These are phyloP conservation scores for Linnemannia elongata DNA, from an alignment of 192 early-diverging fungal genomes.

Conservation along the genomic window DNA sequence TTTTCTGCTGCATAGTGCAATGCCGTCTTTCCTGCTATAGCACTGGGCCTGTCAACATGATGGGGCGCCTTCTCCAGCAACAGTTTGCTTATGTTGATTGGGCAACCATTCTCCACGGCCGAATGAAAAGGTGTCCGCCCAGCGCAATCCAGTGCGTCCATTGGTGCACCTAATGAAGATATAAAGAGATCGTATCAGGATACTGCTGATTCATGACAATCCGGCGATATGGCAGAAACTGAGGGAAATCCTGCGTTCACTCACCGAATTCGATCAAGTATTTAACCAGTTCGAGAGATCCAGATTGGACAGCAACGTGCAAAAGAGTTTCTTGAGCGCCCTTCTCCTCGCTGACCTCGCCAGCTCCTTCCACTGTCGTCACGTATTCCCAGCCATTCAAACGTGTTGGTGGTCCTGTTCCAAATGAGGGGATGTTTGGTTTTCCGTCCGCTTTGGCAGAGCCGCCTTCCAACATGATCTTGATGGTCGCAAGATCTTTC, in stretches of 20 bases:
- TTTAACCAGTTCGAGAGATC: conserved; percentile 24
- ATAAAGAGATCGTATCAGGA: not conserved
- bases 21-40: conserved; percentile 36
- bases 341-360: not conserved
- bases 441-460: conserved; percentile 15
- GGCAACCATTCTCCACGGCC: conserved; percentile 26
- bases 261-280: conserved; percentile 39
- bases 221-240: not conserved
- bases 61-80: conserved; percentile 45
- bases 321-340: conserved; percentile 48
- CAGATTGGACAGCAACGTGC: conserved; percentile 43
- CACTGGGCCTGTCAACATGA: conserved; percentile 34
- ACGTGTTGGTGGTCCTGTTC: conserved; percentile 18
- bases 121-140: conserved; percentile 48
- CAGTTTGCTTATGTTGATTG: conserved; percentile 28
- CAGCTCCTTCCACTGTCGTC: not conserved
- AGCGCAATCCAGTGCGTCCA: conserved; percentile 50
- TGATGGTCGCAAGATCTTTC: conserved; percentile 26
- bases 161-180: conserved; percentile 34
- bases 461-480: conserved; percentile 28
- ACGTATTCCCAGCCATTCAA: conserved; percentile 54
- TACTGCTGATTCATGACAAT: not conserved
- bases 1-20: conserved; percentile 52
- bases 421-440: conserved; percentile 9
- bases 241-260: not conserved